Evolutionary conservation across 2,329 filamentous ascomycete species (phyloP).

Genomic region (Botrytis fragariae): DNA sequence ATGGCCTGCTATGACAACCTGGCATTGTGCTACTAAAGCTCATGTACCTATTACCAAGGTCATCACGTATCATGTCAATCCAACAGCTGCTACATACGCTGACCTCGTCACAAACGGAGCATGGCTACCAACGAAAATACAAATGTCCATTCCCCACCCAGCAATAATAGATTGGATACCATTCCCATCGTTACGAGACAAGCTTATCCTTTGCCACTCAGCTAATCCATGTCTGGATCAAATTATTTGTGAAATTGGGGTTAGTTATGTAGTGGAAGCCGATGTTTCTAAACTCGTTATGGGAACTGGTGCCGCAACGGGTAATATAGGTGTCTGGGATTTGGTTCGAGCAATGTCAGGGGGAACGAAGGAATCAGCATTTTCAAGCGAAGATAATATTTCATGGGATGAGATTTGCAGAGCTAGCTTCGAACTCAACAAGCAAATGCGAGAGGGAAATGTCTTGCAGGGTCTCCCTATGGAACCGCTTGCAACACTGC

Average conservation of each 20-base stretch:
- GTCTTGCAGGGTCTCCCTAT: background rate
- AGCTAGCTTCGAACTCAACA: constrained; percentile 9
- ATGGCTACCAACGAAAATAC: constrained; percentile 11
- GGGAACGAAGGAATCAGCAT: background rate
- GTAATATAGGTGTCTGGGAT: constrained; percentile 15
- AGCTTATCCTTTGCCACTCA: constrained; percentile 13
- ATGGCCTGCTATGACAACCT: constrained; percentile 7
- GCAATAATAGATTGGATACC: constrained; percentile 12
- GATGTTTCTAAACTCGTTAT: constrained; percentile 13
- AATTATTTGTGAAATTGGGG: constrained; percentile 13
- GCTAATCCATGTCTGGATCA: constrained; percentile 15
- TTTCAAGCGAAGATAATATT: background rate
- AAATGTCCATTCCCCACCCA: constrained; percentile 11
- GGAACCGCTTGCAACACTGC: background rate
- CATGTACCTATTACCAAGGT: constrained; percentile 8
- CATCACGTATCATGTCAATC: constrained; percentile 12
- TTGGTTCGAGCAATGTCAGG: background rate
- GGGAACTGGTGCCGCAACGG: background rate
- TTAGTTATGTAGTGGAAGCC: constrained; percentile 17
- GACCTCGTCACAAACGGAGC: background rate
- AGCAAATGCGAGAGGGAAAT: background rate
- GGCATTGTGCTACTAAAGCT: constrained; percentile 13
- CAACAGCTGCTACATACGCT: constrained; percentile 11
- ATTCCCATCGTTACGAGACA: constrained; percentile 13
- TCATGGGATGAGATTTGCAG: constrained; percentile 4